Evolutionary conservation across 352 stramenopile genomes (phyloP).

Genomic region (Phytophthora syringae): DNA sequence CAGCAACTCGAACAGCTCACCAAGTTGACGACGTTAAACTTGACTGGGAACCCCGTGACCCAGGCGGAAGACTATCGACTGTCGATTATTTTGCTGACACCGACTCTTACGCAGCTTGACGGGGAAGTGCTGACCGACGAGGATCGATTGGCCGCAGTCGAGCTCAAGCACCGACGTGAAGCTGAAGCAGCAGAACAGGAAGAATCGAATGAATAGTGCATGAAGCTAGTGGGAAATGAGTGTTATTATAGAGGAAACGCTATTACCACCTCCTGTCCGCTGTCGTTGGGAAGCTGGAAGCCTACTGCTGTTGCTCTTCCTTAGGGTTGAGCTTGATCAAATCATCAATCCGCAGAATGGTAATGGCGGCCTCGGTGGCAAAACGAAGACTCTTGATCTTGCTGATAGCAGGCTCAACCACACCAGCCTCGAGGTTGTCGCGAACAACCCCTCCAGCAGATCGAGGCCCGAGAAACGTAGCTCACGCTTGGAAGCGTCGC

Average conservation of each 20-base stretch:
- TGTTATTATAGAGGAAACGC: constrained; percentile 55
- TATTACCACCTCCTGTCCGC: constrained; percentile 38
- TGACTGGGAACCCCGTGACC: constrained; percentile 60
- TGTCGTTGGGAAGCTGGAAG: constrained; percentile 27
- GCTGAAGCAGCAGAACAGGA: constrained; percentile 35
- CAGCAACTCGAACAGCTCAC: constrained; percentile 53
- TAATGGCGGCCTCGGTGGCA: constrained; percentile 99
- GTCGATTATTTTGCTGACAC: constrained; percentile 55
- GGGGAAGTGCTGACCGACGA: constrained; percentile 58
- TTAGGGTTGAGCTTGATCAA: constrained; percentile 97
- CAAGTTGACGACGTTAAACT: constrained; percentile 49
- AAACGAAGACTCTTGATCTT: constrained; percentile 99
- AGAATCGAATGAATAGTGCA: constrained; percentile 25
- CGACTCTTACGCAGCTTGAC: constrained; percentile 68
- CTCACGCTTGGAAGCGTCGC: constrained; percentile 74
- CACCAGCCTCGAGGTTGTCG: constrained; percentile 96
- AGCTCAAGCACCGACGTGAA: constrained; percentile 61
- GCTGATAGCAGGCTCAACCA: constrained; percentile 99
- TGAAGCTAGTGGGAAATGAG: constrained; percentile 35
- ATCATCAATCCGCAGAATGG: constrained; percentile 99
- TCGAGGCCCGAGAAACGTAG: constrained; percentile 95
- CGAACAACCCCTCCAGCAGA: constrained; percentile 95
- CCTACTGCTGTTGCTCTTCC: constrained; percentile 82
- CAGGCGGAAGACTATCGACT: constrained; percentile 66
- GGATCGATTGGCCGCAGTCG: constrained; percentile 65